Evolutionary conservation across 2,329 filamentous ascomycete species (phyloP).

Genomic region (Cordyceps fumosorosea): DNA sequence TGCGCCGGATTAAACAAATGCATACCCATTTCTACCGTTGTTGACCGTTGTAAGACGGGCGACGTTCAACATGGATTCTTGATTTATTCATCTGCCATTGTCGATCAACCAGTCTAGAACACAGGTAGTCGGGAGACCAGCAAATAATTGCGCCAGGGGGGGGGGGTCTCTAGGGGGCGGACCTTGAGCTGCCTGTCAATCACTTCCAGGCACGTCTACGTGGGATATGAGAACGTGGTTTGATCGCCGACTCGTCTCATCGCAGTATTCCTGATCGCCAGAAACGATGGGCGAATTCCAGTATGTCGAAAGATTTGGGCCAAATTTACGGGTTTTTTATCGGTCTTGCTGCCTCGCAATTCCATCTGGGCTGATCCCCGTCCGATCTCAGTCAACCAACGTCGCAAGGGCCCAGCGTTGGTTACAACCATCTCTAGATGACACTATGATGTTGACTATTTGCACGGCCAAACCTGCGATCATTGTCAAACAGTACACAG

Average conservation of each 20-base stretch:
- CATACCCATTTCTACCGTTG: background rate
- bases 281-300: too few species aligned
- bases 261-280: too few species aligned
- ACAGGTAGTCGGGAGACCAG: background rate
- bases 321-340: too few species aligned
- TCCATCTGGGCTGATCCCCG: too few species aligned
- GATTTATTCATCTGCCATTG: background rate
- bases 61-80: background rate
- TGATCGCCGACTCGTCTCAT: background rate
- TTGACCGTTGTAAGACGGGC: slow-evolving; percentile 3
- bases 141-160: background rate
- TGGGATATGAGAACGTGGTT: too few species aligned
- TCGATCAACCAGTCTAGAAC: slow-evolving; percentile 8
- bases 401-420: background rate
- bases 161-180: background rate
- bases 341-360: background rate
- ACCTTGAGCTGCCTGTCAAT: background rate
- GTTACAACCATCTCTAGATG: background rate
- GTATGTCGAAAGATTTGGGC: too few species aligned
- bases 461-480: background rate
- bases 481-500: too few species aligned
- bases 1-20: background rate
- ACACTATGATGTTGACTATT: background rate
- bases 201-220: background rate
- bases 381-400: too few species aligned